Evolutionary conservation across 495 filamentous ascomycete species (phyloP), one percentile per base, ranked within the genome.

Genomic region (Penicillium ucsense): DNA sequence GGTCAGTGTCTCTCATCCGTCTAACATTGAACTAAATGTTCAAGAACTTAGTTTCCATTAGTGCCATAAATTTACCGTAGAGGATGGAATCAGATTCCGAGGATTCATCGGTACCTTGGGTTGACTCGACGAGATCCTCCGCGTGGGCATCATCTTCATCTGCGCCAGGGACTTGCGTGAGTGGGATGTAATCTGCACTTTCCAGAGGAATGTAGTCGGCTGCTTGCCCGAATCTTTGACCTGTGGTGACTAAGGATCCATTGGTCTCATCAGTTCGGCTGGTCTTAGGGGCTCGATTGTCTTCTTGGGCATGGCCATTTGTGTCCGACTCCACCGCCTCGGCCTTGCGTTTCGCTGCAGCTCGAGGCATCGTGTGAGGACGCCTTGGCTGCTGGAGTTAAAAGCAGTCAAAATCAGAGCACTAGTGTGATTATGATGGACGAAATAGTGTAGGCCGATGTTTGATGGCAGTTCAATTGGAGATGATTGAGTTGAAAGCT

Each of bases 71-170:
- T 30, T 51, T 64, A 56, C 79, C 81, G 47, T 82, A 85, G 31
- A 74, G 62, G 48, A 81, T 72, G 11, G 61, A 64, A 8, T 42
- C 57, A 3, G 62, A 62, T 30, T 59, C 39, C 4, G 69, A 68
- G 30, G 75, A 67, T 37, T 73, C 74, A 41, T 70, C 71, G 10
- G 43, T 53, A n/a, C 62, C 69, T 49, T 75, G 70, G 27, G 50
- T 67, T 6, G 54, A 54, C 27, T 60, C 59, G 6, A 71, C 45
- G 11, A 68, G 8, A 37, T 62, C 47, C 4, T 51, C 52, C 30
- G 67, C 68, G n/a, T 57, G 49, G 8, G 55, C 69, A 47, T 73
- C 70, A 6, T 71, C 67, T 11, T 66, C 66, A n/a, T 67, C 65
- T 3, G 44, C 56, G 0, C 49, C 57, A 12, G 48, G n/a, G 35